Conservation (phyloP, 2,329 filamentous ascomycete species). For the Aureobasidium pullulans region DNA sequence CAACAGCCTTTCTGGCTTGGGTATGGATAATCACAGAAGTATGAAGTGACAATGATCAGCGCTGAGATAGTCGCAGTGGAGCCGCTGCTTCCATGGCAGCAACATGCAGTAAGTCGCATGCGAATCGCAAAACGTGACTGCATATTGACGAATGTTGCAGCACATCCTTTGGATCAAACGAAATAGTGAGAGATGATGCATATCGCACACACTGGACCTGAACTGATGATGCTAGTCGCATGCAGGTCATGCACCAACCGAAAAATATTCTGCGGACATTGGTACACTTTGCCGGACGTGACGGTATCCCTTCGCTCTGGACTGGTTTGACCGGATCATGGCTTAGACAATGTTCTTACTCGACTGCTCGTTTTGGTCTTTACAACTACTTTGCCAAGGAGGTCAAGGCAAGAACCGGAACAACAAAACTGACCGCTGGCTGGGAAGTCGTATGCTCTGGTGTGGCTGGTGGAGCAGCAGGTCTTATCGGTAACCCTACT, state of each 20-base stretch:
- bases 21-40: background rate
- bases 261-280: conserved; percentile 5
- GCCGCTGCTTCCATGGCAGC: conserved; percentile 12
- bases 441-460: conserved; percentile 11
- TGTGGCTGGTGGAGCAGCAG: conserved; percentile 6
- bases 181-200: conserved; percentile 3
- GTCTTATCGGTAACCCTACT: conserved; percentile 9
- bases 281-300: conserved; percentile 1
- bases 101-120: conserved; percentile 7
- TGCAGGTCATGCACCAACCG: conserved; percentile 12
- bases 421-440: conserved; percentile 6
- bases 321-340: conserved; percentile 10
- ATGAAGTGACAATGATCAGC: background rate
- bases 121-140: background rate
- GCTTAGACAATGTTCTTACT: conserved; percentile 11
- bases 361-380: conserved; percentile 10
- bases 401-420: conserved; percentile 1
- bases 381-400: conserved; percentile 13
- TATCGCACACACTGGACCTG: background rate
- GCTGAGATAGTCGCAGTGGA: background rate
- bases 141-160: background rate
- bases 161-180: conserved; percentile 11
- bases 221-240: background rate
- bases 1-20: conserved; percentile 13
- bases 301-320: conserved; percentile 10